Evolutionary conservation across 1,284 basidiomycete genomes (phyloP), one percentile per base, ranked within the genome.

Genomic region (Melampsora larici-populina): DNA sequence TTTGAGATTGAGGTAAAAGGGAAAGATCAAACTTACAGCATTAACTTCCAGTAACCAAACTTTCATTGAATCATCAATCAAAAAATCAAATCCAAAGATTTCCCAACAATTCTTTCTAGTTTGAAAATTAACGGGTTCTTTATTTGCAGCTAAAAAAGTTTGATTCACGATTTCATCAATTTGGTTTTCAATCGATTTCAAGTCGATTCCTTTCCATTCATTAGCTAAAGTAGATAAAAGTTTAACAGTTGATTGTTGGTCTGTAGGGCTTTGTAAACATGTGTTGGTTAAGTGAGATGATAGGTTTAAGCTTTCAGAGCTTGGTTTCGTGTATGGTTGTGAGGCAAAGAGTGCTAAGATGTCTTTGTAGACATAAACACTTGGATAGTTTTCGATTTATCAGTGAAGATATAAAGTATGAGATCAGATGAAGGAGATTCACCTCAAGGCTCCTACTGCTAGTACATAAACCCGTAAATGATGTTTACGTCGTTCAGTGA

Each of bases 381-480:
- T 73, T 46, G 13, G 1, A n/a, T 17, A 7, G 29, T n/a, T 17
- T 29, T 8, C 24, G 17, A n/a, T 36, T 26, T 26, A 17, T 43
- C 24, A 68, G 46, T 9, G 17, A 36, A 15, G 48, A 26, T 24
- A 33, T 17, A 1, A 69, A 24, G 26, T 21, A 43, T 24, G 21
- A 63, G 15, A 46, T n/a, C 21, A 60, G 70, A 18, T 17, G n/a
- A 60, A 24, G n/a, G 17, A 31, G 69, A 83, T 83, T 58, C 84
- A 83, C 15, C 81, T 79, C 21, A 86, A 80, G 11, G 81, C 83
- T 13, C 84, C 84, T 17, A 84, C 91, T 18, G 93, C 89, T 43
- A 98, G 88, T 79, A 94, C 94, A 83, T 99, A 99, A 2, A 90
- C 92, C 51, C 97, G 89, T 60, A 99, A 87, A 85, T 99, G 97